Percentiles rank a stretch among this genome's conserved stretches.
Evolutionary conservation across 1,139 yeast genomes (phyloP).

Genomic region (Suhomyces taliae): DNA sequence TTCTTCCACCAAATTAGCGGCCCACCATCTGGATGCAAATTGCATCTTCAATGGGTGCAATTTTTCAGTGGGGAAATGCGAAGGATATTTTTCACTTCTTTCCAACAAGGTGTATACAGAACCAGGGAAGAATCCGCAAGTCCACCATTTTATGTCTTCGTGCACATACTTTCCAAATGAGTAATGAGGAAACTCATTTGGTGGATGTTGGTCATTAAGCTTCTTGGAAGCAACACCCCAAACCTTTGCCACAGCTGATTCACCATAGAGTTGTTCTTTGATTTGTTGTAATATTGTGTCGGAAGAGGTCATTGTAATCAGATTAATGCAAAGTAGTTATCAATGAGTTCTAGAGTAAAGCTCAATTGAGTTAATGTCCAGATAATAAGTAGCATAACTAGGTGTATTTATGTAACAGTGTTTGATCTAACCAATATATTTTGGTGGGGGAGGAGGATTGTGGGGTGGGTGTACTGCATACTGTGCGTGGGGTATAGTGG

Average conservation of each 20-base stretch:
- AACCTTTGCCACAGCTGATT: constrained; percentile 14
- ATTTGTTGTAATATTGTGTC: not conserved
- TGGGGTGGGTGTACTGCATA: not conserved
- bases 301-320: not conserved
- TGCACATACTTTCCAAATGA: constrained; percentile 14
- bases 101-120: constrained; percentile 21
- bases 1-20: constrained; percentile 18
- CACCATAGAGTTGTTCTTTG: constrained; percentile 12
- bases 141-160: constrained; percentile 25
- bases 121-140: constrained; percentile 29
- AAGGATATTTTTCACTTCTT: constrained; percentile 16
- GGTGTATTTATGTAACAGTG: not conserved
- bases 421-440: not conserved
- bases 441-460: not conserved
- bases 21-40: constrained; percentile 23
- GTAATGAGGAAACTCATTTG: constrained; percentile 14
- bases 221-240: constrained; percentile 15
- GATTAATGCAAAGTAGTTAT: not conserved
- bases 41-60: constrained; percentile 17
- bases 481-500: not conserved
- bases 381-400: too few relatives aligned
- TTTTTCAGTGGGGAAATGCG: constrained; percentile 7
- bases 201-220: constrained; percentile 9
- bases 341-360: not conserved
- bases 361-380: too few relatives aligned